These are phyloP conservation scores for Wickerhamomyces chaumierensis DNA, from an alignment of 805 yeast genomes.

Conservation along the genomic window DNA sequence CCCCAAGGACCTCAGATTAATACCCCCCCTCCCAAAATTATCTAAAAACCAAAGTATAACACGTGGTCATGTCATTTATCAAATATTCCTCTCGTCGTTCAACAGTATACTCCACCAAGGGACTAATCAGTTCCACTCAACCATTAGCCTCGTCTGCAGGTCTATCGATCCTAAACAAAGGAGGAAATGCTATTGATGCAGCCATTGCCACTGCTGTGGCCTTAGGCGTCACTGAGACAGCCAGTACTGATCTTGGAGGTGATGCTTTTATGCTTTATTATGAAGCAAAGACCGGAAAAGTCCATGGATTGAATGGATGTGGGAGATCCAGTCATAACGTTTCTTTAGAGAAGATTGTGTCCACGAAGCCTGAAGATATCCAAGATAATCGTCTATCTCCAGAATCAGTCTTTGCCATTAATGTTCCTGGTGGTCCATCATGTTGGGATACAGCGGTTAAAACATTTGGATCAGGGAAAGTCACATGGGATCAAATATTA, in stretches of 20 bases:
- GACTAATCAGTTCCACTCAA: constrained; percentile 67
- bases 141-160: constrained; percentile 73
- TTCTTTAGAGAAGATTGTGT: constrained; percentile 34
- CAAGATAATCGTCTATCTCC: constrained; percentile 37
- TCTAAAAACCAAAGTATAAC: no score
- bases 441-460: constrained; percentile 68
- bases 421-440: constrained; percentile 73
- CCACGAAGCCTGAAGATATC: constrained; percentile 29
- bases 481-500: constrained; percentile 44
- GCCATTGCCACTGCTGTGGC: constrained; percentile 50
- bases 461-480: constrained; percentile 63
- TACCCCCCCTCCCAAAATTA: no score
- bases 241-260: constrained; percentile 56
- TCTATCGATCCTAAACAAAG: constrained; percentile 46
- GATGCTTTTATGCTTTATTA: constrained; percentile 58
- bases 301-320: constrained; percentile 63
- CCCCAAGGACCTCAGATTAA: no score
- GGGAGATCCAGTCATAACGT: constrained; percentile 53
- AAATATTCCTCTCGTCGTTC: constrained; percentile 52
- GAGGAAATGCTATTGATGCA: constrained; percentile 68
- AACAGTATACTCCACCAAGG: constrained; percentile 60
- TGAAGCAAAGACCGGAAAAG: constrained; percentile 35
- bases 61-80: no score
- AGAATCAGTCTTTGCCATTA: constrained; percentile 46
- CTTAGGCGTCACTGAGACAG: constrained; percentile 43